These are phyloP conservation scores for Dicorynia guianensis DNA, from an alignment of 306 rosid genomes.

Conservation along the genomic window DNA sequence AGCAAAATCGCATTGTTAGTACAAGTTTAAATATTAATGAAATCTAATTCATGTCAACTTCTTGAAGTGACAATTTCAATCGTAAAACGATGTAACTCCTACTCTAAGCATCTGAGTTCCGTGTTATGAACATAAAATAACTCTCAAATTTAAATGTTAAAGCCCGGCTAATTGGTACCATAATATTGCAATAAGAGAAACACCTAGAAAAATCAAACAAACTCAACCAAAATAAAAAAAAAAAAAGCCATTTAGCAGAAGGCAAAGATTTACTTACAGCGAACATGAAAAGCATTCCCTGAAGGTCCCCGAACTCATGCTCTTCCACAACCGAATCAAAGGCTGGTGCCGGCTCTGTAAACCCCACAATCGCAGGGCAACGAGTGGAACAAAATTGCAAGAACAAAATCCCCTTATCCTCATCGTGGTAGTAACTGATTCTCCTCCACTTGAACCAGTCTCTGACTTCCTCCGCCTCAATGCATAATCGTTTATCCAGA, in stretches of 20 bases:
- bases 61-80: not conserved
- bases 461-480: conserved; percentile 60
- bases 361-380: conserved; percentile 42
- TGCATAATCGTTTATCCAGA: conserved; percentile 52
- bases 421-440: conserved; percentile 71
- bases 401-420: conserved; percentile 69
- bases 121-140: too few species aligned
- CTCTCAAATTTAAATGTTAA: not conserved
- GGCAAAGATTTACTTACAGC: conserved; percentile 59
- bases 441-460: conserved; percentile 77
- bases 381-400: conserved; percentile 58
- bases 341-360: conserved; percentile 46
- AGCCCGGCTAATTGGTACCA: not conserved
- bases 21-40: not conserved
- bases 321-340: conserved; percentile 68
- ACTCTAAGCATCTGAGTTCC: too few species aligned
- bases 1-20: not conserved
- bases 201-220: not conserved
- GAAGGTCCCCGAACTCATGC: conserved; percentile 74
- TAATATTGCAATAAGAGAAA: not conserved
- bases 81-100: not conserved
- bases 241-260: not conserved
- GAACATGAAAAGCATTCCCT: conserved; percentile 95
- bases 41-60: not conserved
- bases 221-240: not conserved